Evolutionary conservation across 2,329 filamentous ascomycete species (phyloP).

Genomic region (Penicillium hordei): DNA sequence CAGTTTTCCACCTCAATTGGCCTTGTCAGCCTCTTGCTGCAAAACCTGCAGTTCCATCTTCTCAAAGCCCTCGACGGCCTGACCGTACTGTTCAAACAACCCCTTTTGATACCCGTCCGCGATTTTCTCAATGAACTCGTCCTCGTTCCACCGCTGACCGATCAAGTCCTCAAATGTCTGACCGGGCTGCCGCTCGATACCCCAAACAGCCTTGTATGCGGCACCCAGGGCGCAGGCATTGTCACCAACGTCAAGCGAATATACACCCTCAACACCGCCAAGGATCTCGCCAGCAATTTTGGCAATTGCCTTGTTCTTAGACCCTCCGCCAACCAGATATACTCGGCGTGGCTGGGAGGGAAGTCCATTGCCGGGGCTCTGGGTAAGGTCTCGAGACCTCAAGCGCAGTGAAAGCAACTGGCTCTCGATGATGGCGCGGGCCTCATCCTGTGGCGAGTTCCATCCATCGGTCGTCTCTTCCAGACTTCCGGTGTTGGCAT

Average conservation of each 20-base stretch:
- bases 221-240: constrained; percentile 93
- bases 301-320: constrained; percentile 84
- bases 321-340: constrained; percentile 92
- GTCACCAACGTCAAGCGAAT: constrained; percentile 87
- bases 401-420: constrained; percentile 89
- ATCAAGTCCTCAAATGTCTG: constrained; percentile 90
- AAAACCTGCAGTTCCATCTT: constrained; percentile 70
- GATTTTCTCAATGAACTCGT: constrained; percentile 77
- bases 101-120: constrained; percentile 75
- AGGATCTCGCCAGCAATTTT: constrained; percentile 82
- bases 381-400: constrained; percentile 74
- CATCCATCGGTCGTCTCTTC: constrained; percentile 55
- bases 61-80: constrained; percentile 73
- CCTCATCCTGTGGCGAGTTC: constrained; percentile 67
- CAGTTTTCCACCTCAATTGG: not conserved
- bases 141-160: constrained; percentile 79
- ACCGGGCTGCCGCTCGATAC: constrained; percentile 63
- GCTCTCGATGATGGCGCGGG: constrained; percentile 87
- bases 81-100: constrained; percentile 74
- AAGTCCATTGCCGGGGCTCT: constrained; percentile 54
- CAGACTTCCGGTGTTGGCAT: constrained; percentile 49
- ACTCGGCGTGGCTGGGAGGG: constrained; percentile 84
- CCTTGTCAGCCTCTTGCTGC: constrained; percentile 31
- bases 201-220: constrained; percentile 96
- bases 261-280: constrained; percentile 85